Evolutionary conservation across 2,329 filamentous ascomycete species (phyloP).

Genomic region (Phoma sp.): DNA sequence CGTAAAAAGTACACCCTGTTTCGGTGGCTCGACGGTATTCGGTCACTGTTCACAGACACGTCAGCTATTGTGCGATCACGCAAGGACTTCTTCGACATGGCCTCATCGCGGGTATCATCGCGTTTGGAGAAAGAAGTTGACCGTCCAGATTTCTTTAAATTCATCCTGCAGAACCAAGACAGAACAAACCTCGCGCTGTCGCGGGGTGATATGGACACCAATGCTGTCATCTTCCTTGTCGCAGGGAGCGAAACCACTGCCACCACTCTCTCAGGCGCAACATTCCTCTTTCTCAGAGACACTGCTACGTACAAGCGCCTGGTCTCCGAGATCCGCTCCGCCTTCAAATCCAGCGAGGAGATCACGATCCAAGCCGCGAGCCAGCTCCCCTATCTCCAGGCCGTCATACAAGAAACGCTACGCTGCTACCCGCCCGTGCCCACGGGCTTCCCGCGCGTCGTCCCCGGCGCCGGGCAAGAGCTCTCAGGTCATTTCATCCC

Average conservation of each 20-base stretch:
- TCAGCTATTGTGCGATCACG: conserved; percentile 14
- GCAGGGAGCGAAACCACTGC: conserved; percentile 59
- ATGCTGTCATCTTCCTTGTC: conserved; percentile 44
- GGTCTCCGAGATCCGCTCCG: conserved; percentile 31
- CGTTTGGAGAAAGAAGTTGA: conserved; percentile 26
- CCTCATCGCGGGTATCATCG: conserved; percentile 23
- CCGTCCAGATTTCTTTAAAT: conserved; percentile 37
- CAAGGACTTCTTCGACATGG: conserved; percentile 25
- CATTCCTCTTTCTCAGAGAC: conserved; percentile 50
- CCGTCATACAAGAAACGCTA: conserved; percentile 36
- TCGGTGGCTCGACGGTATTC: conserved; percentile 22
- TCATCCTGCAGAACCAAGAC: conserved; percentile 34
- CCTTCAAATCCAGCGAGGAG: conserved; percentile 23
- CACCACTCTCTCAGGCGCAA: conserved; percentile 52
- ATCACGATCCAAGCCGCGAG: conserved; percentile 39
- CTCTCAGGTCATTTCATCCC: conserved; percentile 40
- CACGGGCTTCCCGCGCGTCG: conserved; percentile 39
- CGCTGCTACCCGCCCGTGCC: conserved; percentile 40
- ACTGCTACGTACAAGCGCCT: conserved; percentile 26
- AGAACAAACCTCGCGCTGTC: conserved; percentile 24
- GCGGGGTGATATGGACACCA: conserved; percentile 46
- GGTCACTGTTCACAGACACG: conserved; percentile 21
- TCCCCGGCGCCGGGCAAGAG: conserved; percentile 30
- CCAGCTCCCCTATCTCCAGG: conserved; percentile 39
- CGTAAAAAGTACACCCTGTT: conserved; percentile 29